Evolutionary conservation across 2,329 filamentous ascomycete genomes (phyloP).

Genomic region (Alternaria hordeiaustralica): DNA sequence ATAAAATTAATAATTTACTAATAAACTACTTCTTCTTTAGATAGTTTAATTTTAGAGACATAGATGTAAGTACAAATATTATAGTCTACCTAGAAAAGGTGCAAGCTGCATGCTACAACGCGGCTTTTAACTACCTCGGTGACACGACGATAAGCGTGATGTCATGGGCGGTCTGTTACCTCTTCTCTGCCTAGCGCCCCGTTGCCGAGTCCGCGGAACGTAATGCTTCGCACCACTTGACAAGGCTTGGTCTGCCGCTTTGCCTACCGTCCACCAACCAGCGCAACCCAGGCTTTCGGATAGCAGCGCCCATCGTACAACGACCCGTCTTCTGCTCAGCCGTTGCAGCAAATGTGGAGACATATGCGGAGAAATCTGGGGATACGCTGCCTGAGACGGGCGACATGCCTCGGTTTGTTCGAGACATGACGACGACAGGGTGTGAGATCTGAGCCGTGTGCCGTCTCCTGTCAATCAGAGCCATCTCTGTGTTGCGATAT

Average conservation of each 20-base stretch:
- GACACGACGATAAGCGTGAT: neutral
- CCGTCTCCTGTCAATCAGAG: neutral
- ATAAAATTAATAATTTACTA: too few species aligned
- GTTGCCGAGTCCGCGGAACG: conserved; percentile 1
- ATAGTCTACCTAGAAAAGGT: too few species aligned
- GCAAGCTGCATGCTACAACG: too few species aligned
- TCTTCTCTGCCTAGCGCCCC: neutral
- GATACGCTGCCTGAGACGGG: neutral
- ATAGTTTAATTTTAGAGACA: too few species aligned
- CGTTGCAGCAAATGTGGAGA: neutral
- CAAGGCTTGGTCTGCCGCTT: neutral
- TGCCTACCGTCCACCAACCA: neutral
- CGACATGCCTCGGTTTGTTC: conserved; percentile 7
- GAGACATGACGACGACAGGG: conserved; percentile 10
- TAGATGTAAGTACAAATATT: too few species aligned
- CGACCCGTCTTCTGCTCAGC: neutral
- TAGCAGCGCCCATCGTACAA: neutral
- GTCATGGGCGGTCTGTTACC: neutral
- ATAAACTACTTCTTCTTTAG: too few species aligned
- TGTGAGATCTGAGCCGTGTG: neutral
- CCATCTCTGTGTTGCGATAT: neutral
- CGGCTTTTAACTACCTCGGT: neutral
- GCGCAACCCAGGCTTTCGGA: neutral
- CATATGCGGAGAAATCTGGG: conserved; percentile 7
- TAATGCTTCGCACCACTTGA: conserved; percentile 1